These are phyloP conservation scores for Suhomyces maxii DNA, from an alignment of 1,139 yeast species.

Conservation along the genomic window DNA sequence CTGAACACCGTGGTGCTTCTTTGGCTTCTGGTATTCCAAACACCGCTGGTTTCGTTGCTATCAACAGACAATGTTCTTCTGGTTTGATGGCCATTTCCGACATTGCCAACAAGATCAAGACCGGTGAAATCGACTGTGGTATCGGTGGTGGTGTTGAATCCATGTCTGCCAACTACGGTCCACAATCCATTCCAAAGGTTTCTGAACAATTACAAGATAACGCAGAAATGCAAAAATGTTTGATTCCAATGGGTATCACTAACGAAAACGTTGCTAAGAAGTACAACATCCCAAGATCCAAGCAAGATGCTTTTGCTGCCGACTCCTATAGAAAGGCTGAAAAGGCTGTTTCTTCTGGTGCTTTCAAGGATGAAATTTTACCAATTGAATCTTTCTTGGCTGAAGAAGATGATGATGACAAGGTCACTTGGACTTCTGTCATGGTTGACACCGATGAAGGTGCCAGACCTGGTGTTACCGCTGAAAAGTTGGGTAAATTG, in stretches of 20 bases:
- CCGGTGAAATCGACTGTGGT: slow-evolving; percentile 90
- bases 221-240: slow-evolving; percentile 59
- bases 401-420: slow-evolving; percentile 52
- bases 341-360: slow-evolving; percentile 65
- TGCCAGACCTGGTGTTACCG: slow-evolving; percentile 83
- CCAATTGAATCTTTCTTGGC: slow-evolving; percentile 63
- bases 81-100: slow-evolving; percentile 90
- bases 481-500: slow-evolving; percentile 68
- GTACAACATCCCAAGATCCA: slow-evolving; percentile 62
- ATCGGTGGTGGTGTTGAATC: slow-evolving; percentile 92
- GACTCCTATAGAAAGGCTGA: slow-evolving; percentile 82
- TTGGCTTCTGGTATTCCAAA: slow-evolving; percentile 52
- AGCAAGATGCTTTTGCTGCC: slow-evolving; percentile 88
- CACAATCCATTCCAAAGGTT: slow-evolving; percentile 63
- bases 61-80: slow-evolving; percentile 93
- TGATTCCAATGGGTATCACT: slow-evolving; percentile 90
- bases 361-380: slow-evolving; percentile 81
- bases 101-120: slow-evolving; percentile 81
- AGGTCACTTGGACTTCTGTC: slow-evolving; percentile 40
- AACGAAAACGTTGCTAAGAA: slow-evolving; percentile 73
- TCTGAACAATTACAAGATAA: slow-evolving; percentile 47
- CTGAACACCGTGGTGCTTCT: slow-evolving; percentile 82
- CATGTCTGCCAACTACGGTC: slow-evolving; percentile 84
- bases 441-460: slow-evolving; percentile 82
- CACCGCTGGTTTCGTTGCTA: slow-evolving; percentile 72